phyloP scores from a whole-genome alignment of 192 early-diverging fungal genomes.

The Rhizophagus prolifer region DNA sequence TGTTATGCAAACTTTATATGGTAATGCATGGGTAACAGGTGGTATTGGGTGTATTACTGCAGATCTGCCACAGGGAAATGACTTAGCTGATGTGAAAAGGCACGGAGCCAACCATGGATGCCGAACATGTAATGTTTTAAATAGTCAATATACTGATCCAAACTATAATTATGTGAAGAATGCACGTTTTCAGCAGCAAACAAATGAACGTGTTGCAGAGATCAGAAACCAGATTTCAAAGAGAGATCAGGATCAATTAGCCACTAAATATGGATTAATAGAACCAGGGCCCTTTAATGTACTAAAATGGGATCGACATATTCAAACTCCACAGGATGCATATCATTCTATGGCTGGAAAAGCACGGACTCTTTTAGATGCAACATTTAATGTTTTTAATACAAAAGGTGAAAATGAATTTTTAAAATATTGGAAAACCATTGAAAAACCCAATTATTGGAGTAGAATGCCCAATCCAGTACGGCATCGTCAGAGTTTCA shows the following conservation, averaged over 20 bases:
- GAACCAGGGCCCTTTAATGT: not conserved
- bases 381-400: not conserved
- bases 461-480: not conserved
- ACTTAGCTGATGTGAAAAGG: not conserved
- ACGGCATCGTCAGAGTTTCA: constrained; percentile 1
- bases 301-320: not conserved
- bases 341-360: constrained; percentile 30
- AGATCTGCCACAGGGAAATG: not conserved
- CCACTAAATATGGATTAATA: not conserved
- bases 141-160: not conserved
- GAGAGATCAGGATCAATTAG: too few species aligned
- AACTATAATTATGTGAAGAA: not conserved
- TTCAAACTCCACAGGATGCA: not conserved
- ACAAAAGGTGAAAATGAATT: not conserved
- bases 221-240: not conserved
- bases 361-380: not conserved
- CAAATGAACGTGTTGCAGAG: not conserved
- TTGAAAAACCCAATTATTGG: not conserved
- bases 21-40: not conserved
- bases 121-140: not conserved
- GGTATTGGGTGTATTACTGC: not conserved
- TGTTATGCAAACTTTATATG: not conserved
- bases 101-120: not conserved
- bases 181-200: not conserved
- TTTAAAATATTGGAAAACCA: not conserved